Conservation (phyloP, 768 basidiomycete species). For the Omphalotus guepiniiformis region DNA sequence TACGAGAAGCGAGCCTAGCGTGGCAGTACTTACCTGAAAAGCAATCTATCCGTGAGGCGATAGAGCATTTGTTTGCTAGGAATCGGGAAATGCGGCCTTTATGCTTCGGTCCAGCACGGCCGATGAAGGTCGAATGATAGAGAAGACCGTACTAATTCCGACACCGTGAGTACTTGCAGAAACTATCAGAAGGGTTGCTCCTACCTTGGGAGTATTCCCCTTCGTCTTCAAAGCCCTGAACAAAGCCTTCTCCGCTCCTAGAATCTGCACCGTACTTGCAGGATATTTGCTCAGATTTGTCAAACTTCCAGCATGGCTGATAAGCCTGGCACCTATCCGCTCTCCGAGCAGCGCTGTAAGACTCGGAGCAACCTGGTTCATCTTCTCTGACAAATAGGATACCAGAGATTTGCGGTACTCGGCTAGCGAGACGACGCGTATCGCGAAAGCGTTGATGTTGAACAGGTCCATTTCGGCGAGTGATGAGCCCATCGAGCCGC, state of each 20-base stretch:
- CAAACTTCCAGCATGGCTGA: slow-evolving; percentile 94
- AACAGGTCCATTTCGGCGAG: slow-evolving; percentile 92
- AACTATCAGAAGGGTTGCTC: slow-evolving; percentile 11
- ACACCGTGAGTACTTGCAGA: neutral
- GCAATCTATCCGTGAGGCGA: slow-evolving; percentile 95
- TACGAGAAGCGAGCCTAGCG: neutral
- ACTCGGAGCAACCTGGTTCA: slow-evolving; percentile 95
- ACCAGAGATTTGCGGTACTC: slow-evolving; percentile 92
- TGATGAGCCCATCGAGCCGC: slow-evolving; percentile 90
- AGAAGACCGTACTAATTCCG: slow-evolving; percentile 83
- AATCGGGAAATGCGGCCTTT: slow-evolving; percentile 99
- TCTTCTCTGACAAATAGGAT: slow-evolving; percentile 89
- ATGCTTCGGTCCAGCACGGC: slow-evolving; percentile 88
- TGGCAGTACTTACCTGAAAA: slow-evolving; percentile 59
- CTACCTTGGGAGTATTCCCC: slow-evolving; percentile 94
- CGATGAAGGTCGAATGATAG: slow-evolving; percentile 96
- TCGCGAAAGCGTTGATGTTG: slow-evolving; percentile 91
- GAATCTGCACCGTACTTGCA: slow-evolving; percentile 95
- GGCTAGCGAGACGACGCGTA: slow-evolving; percentile 84
- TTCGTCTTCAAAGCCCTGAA: slow-evolving; percentile 98
- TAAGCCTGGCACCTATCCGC: slow-evolving; percentile 86
- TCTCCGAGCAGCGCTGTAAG: slow-evolving; percentile 88
- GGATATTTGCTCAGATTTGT: slow-evolving; percentile 98
- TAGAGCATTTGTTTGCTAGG: slow-evolving; percentile 97
- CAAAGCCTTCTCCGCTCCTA: slow-evolving; percentile 96